Base-by-base conservation (phyloP, 371 early-diverging fungal genomes). In the Mucor plumbeus region DNA sequence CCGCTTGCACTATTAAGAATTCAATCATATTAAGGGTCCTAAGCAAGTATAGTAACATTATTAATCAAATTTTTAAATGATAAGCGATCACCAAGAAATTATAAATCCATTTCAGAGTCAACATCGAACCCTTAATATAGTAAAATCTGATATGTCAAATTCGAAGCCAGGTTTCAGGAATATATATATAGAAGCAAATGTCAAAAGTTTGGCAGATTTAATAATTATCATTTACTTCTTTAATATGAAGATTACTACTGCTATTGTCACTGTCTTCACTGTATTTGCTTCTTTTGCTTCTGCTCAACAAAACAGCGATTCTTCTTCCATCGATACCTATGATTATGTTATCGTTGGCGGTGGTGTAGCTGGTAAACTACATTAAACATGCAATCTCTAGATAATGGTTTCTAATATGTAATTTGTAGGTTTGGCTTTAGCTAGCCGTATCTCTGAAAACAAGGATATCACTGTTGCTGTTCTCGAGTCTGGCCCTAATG, bases 321-420 rank as follows among this genome's bases (percentile, higher is more conserved):
- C 36, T 61, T 19, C 50, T 39, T 55, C 54, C 9, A 48, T 54
- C n/a, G 65, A 65, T 35, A 65, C 60, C n/a, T 69, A 69, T 38
- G 66, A 65, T 43, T 65, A 65, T 17, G 65, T 56, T 53, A 65
- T 65, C 38, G 66, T 65, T 59, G 68, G 68, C 17, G 68, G 63
- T 36, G 68, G 44, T 26, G 53, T 53, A 31, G 53, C 53, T 31
- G 68, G 68, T 67, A 67, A 40, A 11, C 15, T 17, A 3, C 15
- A 26, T 26, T 7, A 41, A 8, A 36, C 7, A 41, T 15, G 15
- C 35, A 19, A 14, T 39, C 34, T 34, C 55, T 13, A 15, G 26
- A 14, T 19, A 13, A 35, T 11, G 7, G 41, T 41, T 8, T 48
- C 14, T 21, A 48, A 48, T 9, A 48, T 48, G 5, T 26, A 48